Percentiles rank a stretch among this genome's conserved stretches.
phyloP scores from a whole-genome alignment of 2,329 filamentous ascomycete species.

The Colletotrichum truncatum region DNA sequence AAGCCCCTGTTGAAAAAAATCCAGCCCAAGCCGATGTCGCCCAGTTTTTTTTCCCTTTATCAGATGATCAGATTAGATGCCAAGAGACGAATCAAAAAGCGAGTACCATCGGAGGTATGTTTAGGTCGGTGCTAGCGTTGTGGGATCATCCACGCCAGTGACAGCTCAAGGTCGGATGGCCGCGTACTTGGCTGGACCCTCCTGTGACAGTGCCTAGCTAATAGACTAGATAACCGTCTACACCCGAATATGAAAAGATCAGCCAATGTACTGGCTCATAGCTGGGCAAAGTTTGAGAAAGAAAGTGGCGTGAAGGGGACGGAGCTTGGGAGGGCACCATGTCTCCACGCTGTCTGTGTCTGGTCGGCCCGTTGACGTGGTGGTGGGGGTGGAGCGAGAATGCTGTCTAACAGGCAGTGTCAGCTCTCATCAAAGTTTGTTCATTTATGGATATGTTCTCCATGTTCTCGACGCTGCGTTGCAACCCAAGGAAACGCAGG shows the following conservation, averaged over 20 bases:
- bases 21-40: constrained; percentile 21
- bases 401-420: constrained; percentile 2
- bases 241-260: constrained; percentile 8
- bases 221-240: not conserved
- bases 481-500: not conserved
- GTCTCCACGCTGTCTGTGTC: constrained; percentile 2
- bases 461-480: not conserved
- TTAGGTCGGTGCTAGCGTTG: constrained; percentile 27
- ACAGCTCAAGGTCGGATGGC: constrained; percentile 20
- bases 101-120: constrained; percentile 10
- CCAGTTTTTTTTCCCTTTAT: constrained; percentile 23
- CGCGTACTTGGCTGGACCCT: constrained; percentile 23
- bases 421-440: constrained; percentile 7
- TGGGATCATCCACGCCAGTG: constrained; percentile 17
- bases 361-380: constrained; percentile 18
- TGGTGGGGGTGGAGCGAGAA: constrained; percentile 14
- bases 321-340: constrained; percentile 3
- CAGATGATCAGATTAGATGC: constrained; percentile 31
- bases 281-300: not conserved
- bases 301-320: constrained; percentile 17
- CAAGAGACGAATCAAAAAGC: constrained; percentile 12
- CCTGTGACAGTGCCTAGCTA: constrained; percentile 5
- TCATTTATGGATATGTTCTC: not conserved
- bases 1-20: not conserved
- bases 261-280: constrained; percentile 7